Evolutionary conservation across 176 grass and related monocot genomes (phyloP).

Genomic region (Ampelocalamus luodianensis): DNA sequence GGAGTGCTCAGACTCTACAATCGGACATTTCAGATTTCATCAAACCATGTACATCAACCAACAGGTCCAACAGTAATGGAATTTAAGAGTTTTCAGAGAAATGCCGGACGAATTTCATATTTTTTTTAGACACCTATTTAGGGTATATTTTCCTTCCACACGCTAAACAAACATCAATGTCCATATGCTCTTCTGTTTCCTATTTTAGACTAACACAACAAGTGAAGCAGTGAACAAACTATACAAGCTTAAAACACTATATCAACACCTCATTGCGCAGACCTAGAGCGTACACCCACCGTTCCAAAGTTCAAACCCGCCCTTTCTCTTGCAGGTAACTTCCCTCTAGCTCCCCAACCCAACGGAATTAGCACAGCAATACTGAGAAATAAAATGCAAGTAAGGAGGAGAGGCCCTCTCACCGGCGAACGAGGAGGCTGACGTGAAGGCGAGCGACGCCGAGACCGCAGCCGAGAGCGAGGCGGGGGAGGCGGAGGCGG

Average conservation of each 20-base stretch:
- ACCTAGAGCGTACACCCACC: neutral
- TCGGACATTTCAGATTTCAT: conserved; percentile 8
- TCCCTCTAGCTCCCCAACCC: neutral
- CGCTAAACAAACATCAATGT: neutral
- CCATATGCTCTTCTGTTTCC: neutral
- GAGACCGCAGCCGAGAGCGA: conserved; percentile 51
- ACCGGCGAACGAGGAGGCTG: conserved; percentile 70
- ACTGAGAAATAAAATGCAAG: neutral
- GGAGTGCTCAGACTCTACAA: neutral
- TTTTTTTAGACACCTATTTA: neutral
- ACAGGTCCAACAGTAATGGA: neutral
- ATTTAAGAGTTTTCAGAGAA: conserved; percentile 4
- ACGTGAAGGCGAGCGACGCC: conserved; percentile 62
- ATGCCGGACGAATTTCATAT: neutral
- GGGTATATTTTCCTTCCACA: neutral
- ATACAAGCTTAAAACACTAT: neutral
- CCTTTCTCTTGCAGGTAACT: neutral
- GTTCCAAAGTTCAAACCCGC: neutral
- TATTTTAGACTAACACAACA: neutral
- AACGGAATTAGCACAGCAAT: neutral
- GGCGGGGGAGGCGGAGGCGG: conserved; percentile 54
- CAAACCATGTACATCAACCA: neutral
- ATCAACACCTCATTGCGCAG: neutral
- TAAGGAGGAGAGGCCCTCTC: neutral
- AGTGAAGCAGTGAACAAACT: neutral